These are phyloP conservation scores for Epichloe hybrida DNA, from an alignment of 2,329 filamentous ascomycete genomes.

Conservation along the genomic window DNA sequence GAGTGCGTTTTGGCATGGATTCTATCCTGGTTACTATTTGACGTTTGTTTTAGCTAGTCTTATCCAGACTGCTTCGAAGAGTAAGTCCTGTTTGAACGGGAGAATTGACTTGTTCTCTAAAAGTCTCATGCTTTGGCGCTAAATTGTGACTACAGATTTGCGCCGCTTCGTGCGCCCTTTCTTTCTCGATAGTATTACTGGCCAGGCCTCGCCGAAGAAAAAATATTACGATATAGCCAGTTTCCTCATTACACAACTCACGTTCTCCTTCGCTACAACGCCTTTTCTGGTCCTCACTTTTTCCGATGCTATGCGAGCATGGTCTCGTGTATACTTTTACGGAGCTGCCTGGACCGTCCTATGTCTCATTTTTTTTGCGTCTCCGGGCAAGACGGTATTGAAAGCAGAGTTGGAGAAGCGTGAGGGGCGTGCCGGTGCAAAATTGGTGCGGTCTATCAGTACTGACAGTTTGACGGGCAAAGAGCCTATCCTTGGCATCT, in stretches of 20 bases:
- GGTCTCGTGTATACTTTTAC: conserved; percentile 85
- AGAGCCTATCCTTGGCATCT: conserved; percentile 62
- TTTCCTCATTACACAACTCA: conserved; percentile 63
- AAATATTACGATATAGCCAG: conserved; percentile 74
- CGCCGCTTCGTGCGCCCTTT: conserved; percentile 84
- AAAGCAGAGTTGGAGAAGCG: conserved; percentile 46
- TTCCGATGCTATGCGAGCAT: conserved; percentile 55
- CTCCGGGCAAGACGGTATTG: conserved; percentile 54
- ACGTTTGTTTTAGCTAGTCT: conserved; percentile 82
- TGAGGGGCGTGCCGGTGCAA: conserved; percentile 30
- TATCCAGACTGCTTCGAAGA: conserved; percentile 86
- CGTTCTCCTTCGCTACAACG: conserved; percentile 67
- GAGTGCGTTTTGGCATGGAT: conserved; percentile 95
- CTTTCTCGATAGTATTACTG: conserved; percentile 70
- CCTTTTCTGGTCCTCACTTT: conserved; percentile 79
- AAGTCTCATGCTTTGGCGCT: not conserved
- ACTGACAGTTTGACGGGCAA: conserved; percentile 41
- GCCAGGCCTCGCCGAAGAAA: conserved; percentile 55
- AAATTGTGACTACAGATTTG: conserved; percentile 45
- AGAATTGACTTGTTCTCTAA: not conserved
- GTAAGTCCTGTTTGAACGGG: conserved; percentile 38
- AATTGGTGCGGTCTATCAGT: conserved; percentile 36
- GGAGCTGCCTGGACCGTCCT: conserved; percentile 51
- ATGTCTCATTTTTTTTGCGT: conserved; percentile 69
- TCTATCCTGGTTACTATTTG: conserved; percentile 93